phyloP scores from a whole-genome alignment of 371 early-diverging fungal species.

The Mucor sp. region DNA sequence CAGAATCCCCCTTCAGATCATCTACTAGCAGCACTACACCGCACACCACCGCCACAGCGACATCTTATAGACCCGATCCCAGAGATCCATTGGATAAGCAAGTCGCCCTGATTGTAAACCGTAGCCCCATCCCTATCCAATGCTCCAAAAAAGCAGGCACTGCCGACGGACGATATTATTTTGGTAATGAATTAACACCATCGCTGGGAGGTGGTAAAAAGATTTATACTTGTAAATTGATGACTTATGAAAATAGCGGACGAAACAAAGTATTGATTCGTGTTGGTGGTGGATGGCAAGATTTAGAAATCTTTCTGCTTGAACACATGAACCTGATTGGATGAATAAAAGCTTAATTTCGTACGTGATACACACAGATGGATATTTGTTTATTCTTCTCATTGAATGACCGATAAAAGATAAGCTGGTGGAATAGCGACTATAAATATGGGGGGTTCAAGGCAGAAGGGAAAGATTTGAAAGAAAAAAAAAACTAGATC shows the following conservation, averaged over 20 bases:
- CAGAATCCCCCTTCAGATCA: slow-evolving; percentile 32
- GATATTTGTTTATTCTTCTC: neutral
- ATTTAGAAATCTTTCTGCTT: slow-evolving; percentile 61
- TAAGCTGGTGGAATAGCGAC: neutral
- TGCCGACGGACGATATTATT: slow-evolving; percentile 57
- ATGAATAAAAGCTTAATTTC: neutral
- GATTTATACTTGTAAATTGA: slow-evolving; percentile 50
- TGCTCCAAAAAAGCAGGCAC: slow-evolving; percentile 42
- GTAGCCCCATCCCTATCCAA: slow-evolving; percentile 51
- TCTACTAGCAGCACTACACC: slow-evolving; percentile 27
- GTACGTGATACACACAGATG: neutral
- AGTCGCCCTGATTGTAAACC: slow-evolving; percentile 56
- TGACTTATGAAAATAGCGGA: slow-evolving; percentile 41
- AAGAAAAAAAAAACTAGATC: neutral
- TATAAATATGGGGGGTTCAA: neutral
- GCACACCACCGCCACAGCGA: neutral
- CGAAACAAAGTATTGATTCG: slow-evolving; percentile 64
- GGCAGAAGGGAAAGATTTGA: neutral
- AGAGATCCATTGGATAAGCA: slow-evolving; percentile 60
- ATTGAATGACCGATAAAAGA: slow-evolving; percentile 1
- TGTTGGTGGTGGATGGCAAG: slow-evolving; percentile 73
- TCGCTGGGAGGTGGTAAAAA: slow-evolving; percentile 47
- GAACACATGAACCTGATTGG: slow-evolving; percentile 18
- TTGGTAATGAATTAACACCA: slow-evolving; percentile 56
- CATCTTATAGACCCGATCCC: slow-evolving; percentile 46